Evolutionary conservation across 2,329 filamentous ascomycete genomes (phyloP), one percentile per base, ranked within the genome.

Genomic region (Calcarisporium arbuscula): DNA sequence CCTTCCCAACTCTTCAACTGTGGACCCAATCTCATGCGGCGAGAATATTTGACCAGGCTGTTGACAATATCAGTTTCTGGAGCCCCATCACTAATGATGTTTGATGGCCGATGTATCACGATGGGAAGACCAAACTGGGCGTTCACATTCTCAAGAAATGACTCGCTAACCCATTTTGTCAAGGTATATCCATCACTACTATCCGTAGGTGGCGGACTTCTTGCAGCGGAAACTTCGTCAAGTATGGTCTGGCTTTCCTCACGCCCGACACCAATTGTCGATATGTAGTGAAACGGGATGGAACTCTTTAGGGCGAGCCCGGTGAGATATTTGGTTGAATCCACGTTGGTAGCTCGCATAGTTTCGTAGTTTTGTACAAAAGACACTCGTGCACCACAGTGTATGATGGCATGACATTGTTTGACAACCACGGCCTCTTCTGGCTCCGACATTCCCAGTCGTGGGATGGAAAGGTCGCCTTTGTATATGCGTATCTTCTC

Each of bases 131-230:
- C 30, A 8, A 32, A 21, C 19, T 22, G n/a, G 19, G 15, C 6
- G 4, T 20, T 8, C 9, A 33, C n/a, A 6, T 34, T 28, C 25
- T 33, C 22, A 16, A 38, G 19, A 22, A 38, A 30, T 5, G 17
- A n/a, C 16, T 35, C 33, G 19, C 33, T 35, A 6, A 28, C 20
- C 33, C 27, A 35, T 23, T 30, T 35, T 15, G 27, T 30, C 12
- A 21, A 19, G 11, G 28, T 35, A 19, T 20, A 30, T 10, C 33
- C 33, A 11, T 35, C 27, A 7, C 14, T 12, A 7, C 33, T 28
- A 10, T 30, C 33, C 14, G 33, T 30, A 12, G 27, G 15, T 3
- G 27, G 33, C 10, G 30, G 19, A 16, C 27, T 34, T 27, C 22
- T 5, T 12, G 12, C 8, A 21, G 16, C 19, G 12, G 19, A 23